Evolutionary conservation across 164 flowering plant genomes (phyloP), one percentile per base, ranked within the genome.

Genomic region (Hamamelis virginiana): DNA sequence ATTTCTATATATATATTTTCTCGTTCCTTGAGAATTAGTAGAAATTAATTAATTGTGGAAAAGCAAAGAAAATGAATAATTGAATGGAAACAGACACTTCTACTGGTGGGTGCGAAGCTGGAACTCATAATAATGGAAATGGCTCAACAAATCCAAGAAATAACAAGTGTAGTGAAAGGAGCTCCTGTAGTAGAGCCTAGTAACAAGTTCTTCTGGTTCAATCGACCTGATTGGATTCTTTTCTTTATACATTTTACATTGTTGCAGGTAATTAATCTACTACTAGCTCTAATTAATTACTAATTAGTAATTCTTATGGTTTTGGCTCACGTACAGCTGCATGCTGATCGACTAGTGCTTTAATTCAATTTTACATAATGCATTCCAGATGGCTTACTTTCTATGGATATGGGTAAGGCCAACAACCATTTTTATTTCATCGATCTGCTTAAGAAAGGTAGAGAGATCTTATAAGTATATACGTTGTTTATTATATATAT

Each of bases 341-440:
- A n/a, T n/a, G n/a, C n/a, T n/a, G n/a, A n/a, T n/a, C n/a, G 41
- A 33, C 41, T 2, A 6, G 41, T 33, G 41, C 41, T 1, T 58
- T n/a, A n/a, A n/a, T n/a, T 1, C 41, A 6, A 33, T 33, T 33
- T 33, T 47, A 55, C 85, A 90, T 90, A 91, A 91, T 69, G 96
- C 93, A 1, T 91, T 83, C 57, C 93, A 91, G 71, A 82, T 86
- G 84, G 84, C 96, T 1, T 82, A 71, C 64, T 91, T 91, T 78
- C 69, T 89, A 60, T 87, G 90, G 90, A 85, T 50, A 57, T 74
- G 74, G 77, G 91, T 91, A 76, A 73, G 78, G 41, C 41, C 2
- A 33, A 33, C 2, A 33, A 33, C 41, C 41, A 33, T 33, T 33
- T 33, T 6, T 33, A 33, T 72, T 8, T 38, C 15, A 19, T n/a